Base-by-base conservation (phyloP, 768 basidiomycete species). In the Boletus tomentosulus region DNA sequence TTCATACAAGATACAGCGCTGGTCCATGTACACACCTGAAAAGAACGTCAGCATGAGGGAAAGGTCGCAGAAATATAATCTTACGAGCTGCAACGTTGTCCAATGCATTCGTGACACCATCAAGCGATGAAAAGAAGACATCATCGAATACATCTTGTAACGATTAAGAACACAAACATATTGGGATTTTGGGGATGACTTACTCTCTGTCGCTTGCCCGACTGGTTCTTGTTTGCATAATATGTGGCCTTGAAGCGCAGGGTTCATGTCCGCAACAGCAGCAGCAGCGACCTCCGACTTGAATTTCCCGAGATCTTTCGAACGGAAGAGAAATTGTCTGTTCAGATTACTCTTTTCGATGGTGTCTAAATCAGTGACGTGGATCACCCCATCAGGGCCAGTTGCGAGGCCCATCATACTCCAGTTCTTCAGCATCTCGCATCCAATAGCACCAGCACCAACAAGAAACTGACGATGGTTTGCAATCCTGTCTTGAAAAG, bases 381-480 rank as follows among this genome's bases (percentile, higher is more conserved):
- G 85, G 53, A 99, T 90, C 48, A 79, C 73, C 10, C 91, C 97
- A 39, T 84, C 77, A 15, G 81, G 76, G 11, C 91, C 91, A 30
- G 86, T 81, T 7, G 83, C 95, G 44, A 99, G 75, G 56, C 97
- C 97, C 80, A 98, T 96, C 92, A 98, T 90, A 60, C 91, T 89
- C 97, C 97, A 99, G 72, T 98, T 99, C 79, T 99, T 99, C 64
- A 99, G 75, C 97, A 98, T 98, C 75, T 99, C 97, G 67, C 97
- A 99, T 19, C 97, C 97, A 68, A 99, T 98, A 34, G 97, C 97
- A 43, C 97, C 97, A n/a, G 96, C 86, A 9, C 97, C 97, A 52
- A 99, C 97, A 43, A 99, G 80, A 82, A 99, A 99, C 65, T 98
- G 91, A 27, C 89, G 82, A 67, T 92, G 84, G 66, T 89, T 87